Base-by-base conservation (phyloP, 1,284 basidiomycete species). In the Trametes polyzona region DNA sequence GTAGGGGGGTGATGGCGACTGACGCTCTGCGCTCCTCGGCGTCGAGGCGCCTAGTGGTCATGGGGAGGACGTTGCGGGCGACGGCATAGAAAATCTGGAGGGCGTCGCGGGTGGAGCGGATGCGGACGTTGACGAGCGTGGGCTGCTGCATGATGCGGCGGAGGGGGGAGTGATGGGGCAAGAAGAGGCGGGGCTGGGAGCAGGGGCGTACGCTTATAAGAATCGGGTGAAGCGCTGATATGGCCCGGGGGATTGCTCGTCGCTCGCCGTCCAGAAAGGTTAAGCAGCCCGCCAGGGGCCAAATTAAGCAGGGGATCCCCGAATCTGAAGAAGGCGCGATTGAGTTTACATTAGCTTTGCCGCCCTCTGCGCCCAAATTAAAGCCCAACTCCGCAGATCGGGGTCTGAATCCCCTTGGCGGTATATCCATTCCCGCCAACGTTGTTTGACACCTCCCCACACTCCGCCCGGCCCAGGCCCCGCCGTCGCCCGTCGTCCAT, bases 41-140 rank as follows among this genome's bases (percentile, higher is more conserved):
- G 67, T 92, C 90, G 64, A 92, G 82, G 8, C 90, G 84, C 53
- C 90, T 83, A 23, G 86, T 87, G 65, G 91, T 90, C 67, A 92
- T 80, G 55, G 88, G 87, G 47, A 92, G 78, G 63, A 78, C 70
- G 67, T 83, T 80, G 59, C 79, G 78, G 1, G 87, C 85, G 58
- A 91, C 89, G 49, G 83, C 90, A 68, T 87, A 79, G 73, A 92
- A 92, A 64, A 92, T 84, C 58, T 88, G 86, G 49, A 88, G 79
- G 17, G 90, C 90, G 71, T 92, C 90, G 57, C 86, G 81, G 14
- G 87, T 88, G 1, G 87, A 88, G 65, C 87, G 83, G 62, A 92
- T 87, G 69, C 87, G 85, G 27, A 88, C 83, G 69, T 86, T 86
- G 58, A 82, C 80, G 42, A 92, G 79, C 49, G 89, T 92, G 41